Evolutionary conservation across 2,329 filamentous ascomycete species (phyloP).

Genomic region (Aspergillus costaricaensis): DNA sequence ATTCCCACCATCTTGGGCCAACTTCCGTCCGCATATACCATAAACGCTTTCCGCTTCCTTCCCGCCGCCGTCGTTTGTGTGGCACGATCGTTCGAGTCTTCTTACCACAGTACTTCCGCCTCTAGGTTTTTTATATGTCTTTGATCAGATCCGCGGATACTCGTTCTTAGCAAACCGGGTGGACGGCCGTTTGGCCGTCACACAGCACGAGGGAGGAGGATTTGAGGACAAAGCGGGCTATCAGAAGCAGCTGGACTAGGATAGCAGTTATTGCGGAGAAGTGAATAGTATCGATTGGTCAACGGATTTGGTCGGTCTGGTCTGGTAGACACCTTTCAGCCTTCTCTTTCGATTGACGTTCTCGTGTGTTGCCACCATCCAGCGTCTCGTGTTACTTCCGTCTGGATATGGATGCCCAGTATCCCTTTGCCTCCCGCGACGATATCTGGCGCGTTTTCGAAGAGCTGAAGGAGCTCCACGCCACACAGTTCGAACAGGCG

Average conservation of each 20-base stretch:
- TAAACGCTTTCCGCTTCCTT: neutral
- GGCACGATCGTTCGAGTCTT: neutral
- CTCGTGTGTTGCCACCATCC: neutral
- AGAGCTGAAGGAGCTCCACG: constrained; percentile 63
- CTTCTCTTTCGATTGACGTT: constrained; percentile 6
- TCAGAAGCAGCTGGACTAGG: neutral
- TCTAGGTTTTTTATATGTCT: constrained; percentile 16
- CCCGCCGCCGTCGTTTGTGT: neutral
- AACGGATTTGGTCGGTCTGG: constrained; percentile 2
- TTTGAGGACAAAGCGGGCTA: constrained; percentile 21
- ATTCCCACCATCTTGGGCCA: neutral
- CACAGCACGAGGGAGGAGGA: constrained; percentile 35
- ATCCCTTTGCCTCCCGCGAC: constrained; percentile 63
- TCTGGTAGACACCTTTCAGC: neutral
- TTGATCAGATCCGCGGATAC: constrained; percentile 14
- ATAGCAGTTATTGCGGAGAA: neutral
- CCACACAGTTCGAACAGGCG: constrained; percentile 61
- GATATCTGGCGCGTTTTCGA: constrained; percentile 66
- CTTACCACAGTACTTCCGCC: neutral
- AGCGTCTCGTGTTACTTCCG: neutral
- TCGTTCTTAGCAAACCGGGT: constrained; percentile 28
- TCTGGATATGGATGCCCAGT: constrained; percentile 62
- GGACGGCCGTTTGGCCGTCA: constrained; percentile 42
- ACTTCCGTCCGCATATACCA: neutral
- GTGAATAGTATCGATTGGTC: neutral